Base-by-base conservation (phyloP, 2,329 filamentous ascomycete species). In the Eutypa lata region DNA sequence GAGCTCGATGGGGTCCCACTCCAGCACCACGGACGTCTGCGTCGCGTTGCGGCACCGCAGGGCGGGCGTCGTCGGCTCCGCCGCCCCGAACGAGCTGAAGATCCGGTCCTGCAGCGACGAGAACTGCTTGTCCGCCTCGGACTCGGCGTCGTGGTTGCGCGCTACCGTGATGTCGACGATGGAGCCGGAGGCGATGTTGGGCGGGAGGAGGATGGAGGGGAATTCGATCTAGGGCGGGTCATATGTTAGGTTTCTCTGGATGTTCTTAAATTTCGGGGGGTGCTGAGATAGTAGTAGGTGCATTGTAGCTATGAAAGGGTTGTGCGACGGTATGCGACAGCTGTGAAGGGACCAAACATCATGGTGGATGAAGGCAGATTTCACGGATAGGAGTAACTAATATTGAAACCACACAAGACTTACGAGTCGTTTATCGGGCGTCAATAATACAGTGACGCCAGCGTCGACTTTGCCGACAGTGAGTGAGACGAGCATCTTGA, bases 381-480 rank as follows among this genome's bases (percentile, higher is more conserved):
- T 18, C 16, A 33, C 11, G 49, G 45, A 24, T 50, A 16, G n/a
- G 21, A 35, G 10, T 13, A 22, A 18, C 18, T 24, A 43, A 31
- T n/a, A 43, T 26, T 18, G 40, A 48, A 43, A 50, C 48, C 37
- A 52, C 56, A 45, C 56, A 45, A 24, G 13, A 73, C 87, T 67
- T 84, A 97, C 93, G 65, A 99, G 82, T 69, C 94, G 88, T 75
- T 97, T 97, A 74, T 99, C 94, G 69, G 96, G 89, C 47, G 94
- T 99, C 68, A 99, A 78, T 51, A 99, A 87, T 57, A 99, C 94
- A 48, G 94, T 96, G 69, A 99, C 93, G 74, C 94, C 94, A 66
- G 94, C 94, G 75, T 99, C 94, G 75, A 99, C 94, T 79, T 99
- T 99, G 79, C 94, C 94, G 74, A 99, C 94, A 48, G 93, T 97